phyloP scores from a whole-genome alignment of 2,329 filamentous ascomycete species.

The Aspergillus ustus region DNA sequence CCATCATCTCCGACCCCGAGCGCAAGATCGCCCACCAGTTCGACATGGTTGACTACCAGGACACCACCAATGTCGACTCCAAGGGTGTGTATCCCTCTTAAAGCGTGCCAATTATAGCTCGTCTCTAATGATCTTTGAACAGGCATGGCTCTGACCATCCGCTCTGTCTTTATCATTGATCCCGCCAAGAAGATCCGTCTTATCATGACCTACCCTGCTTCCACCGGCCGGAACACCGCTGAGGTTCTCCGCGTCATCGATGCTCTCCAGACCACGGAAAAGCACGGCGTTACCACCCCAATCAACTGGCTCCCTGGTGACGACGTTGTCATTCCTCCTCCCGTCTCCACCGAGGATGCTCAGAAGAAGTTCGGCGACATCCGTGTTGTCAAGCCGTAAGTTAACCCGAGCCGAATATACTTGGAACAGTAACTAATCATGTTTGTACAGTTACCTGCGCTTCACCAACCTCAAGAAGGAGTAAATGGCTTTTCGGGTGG shows the following conservation, averaged over 20 bases:
- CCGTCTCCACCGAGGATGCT: constrained; percentile 81
- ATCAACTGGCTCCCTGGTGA: constrained; percentile 91
- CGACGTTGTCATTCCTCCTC: constrained; percentile 89
- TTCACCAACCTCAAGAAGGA: constrained; percentile 42
- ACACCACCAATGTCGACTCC: constrained; percentile 78
- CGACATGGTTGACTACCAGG: constrained; percentile 86
- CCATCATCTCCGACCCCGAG: constrained; percentile 82
- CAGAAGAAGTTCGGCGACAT: constrained; percentile 83
- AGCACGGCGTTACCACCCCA: constrained; percentile 84
- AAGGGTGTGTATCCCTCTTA: constrained; percentile 54
- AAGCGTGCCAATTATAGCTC: not conserved
- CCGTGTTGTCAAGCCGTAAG: constrained; percentile 62
- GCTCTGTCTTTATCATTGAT: constrained; percentile 94
- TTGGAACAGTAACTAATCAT: not conserved
- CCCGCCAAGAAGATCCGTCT: constrained; percentile 91
- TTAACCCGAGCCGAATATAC: not conserved
- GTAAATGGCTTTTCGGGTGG: constrained; percentile 24
- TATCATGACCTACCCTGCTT: constrained; percentile 91
- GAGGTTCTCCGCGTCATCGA: constrained; percentile 81
- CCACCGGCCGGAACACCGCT: constrained; percentile 80
- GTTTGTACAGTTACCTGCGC: constrained; percentile 39
- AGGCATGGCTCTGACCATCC: constrained; percentile 85
- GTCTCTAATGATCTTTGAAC: constrained; percentile 11
- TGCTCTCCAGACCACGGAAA: constrained; percentile 83
- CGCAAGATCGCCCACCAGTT: constrained; percentile 77